A percentile compares a stretch with the other conserved stretches of the same genome.
Evolutionary conservation across 192 early-diverging fungal species (phyloP).

Genomic region (Obelidium mucronatum): DNA sequence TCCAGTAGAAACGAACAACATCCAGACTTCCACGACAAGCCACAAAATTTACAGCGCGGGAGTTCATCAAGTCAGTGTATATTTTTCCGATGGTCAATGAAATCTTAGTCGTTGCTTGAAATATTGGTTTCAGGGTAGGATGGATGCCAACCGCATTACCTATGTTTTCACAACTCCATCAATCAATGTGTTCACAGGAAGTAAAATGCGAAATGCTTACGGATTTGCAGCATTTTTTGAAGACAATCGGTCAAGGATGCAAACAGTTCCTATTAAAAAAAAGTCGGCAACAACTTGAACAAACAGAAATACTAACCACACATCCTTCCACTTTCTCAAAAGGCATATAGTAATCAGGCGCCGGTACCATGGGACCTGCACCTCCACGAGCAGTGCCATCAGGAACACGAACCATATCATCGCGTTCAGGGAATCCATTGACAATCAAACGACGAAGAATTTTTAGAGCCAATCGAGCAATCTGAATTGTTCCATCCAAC

Average conservation of each 20-base stretch:
- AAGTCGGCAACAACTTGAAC: background rate
- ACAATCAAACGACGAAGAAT: conserved; percentile 79
- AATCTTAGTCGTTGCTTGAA: conserved; percentile 44
- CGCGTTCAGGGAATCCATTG: conserved; percentile 62
- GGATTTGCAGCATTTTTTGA: conserved; percentile 28
- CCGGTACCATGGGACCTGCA: background rate
- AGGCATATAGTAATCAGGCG: conserved; percentile 20
- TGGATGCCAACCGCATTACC: background rate
- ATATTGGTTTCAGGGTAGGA: conserved; percentile 4
- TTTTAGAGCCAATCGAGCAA: conserved; percentile 73
- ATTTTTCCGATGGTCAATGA: conserved; percentile 78
- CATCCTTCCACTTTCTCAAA: conserved; percentile 62
- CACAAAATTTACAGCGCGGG: conserved; percentile 71
- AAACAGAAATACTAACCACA: conserved; percentile 43
- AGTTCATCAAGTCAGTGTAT: conserved; percentile 75
- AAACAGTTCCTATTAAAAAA: conserved; percentile 25
- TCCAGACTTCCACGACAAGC: conserved; percentile 63
- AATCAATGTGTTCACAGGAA: background rate
- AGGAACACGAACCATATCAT: conserved; percentile 24
- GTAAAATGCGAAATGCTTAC: conserved; percentile 1
- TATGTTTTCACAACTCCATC: background rate
- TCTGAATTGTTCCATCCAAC: conserved; percentile 57
- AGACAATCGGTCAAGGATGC: conserved; percentile 28
- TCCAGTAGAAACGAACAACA: conserved; percentile 81
- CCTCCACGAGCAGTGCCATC: background rate